phyloP scores from a whole-genome alignment of 345 rosid genomes.

The Brassica carinata region DNA sequence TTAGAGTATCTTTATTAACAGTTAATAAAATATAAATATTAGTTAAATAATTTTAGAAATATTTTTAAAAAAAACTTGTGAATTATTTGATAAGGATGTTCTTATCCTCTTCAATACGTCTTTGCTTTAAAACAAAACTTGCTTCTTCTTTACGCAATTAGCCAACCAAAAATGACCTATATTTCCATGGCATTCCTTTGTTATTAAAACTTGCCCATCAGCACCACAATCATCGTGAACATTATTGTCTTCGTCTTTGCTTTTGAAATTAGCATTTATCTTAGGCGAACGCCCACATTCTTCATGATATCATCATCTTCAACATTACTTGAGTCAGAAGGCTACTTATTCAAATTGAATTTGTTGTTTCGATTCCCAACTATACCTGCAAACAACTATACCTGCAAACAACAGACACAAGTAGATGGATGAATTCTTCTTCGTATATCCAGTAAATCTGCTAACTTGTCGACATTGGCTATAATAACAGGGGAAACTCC shows the following conservation, averaged over 20 bases:
- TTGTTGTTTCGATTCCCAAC: not conserved
- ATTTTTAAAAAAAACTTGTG: not conserved
- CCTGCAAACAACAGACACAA: not conserved
- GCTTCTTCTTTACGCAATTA: not conserved
- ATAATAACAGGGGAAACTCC: not conserved
- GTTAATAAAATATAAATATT: too few species aligned
- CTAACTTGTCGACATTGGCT: not conserved
- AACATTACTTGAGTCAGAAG: not conserved
- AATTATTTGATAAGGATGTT: not conserved
- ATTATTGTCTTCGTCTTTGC: not conserved
- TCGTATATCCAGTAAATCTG: not conserved
- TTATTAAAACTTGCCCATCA: not conserved
- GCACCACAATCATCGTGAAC: not conserved
- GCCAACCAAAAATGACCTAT: not conserved
- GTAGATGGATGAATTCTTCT: not conserved
- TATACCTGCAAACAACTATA: not conserved
- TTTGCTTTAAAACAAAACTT: too few species aligned
- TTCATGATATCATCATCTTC: not conserved
- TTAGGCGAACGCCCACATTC: not conserved
- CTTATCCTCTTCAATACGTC: not conserved
- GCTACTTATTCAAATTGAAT: not conserved
- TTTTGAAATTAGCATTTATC: not conserved
- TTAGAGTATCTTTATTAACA: not conserved
- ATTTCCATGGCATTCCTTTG: not conserved
- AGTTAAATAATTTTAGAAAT: not conserved